Evolutionary conservation across 345 rosid species (phyloP), one percentile per base, ranked within the genome.

Genomic region (Sisymbrium irio): DNA sequence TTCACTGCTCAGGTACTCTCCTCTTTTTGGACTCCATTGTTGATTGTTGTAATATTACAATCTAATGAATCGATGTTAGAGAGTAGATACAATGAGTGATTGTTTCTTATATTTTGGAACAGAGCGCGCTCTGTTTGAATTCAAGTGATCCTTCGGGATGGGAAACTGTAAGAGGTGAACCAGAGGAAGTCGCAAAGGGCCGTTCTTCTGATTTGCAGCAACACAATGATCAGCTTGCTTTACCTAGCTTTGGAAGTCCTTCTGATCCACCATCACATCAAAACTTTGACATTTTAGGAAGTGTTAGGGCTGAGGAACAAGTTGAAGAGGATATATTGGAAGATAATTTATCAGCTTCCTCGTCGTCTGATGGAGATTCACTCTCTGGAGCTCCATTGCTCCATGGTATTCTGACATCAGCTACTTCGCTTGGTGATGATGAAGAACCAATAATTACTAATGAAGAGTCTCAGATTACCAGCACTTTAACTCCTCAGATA

Each of bases 1-100:
- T 81, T 85, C 53, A 76, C 85, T 79, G 74, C 76, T 3, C 75
- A 76, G 79, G 75, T 76, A 44, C 57, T 55, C n/a, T n/a, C n/a
- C n/a, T 20, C 10, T 37, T 50, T 45, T 5, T 33, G 7, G 7
- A 9, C 19, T 42, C 7, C 33, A 13, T 44, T 13, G 59, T 13
- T 64, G 49, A 3, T 25, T 65, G 0, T 47, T 9, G 13, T 15
- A 9, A 56, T 30, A 14, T 58, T 18, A 2, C 4, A 62, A 19
- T 30, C 9, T 53, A 1, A 22, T 2, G 3, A 15, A 46, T 7
- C 7, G 54, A 39, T 75, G 35, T 49, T 20, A 33, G 20, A n/a
- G 22, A 42, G 2, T 60, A 19, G 35, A 65, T 49, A 25, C 1
- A 46, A 2, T 39, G 20, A 59, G 54, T 67, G 12, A 49, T 67